Base-by-base conservation (phyloP, 768 basidiomycete genomes). In the Agaricus sinodeliciosus region DNA sequence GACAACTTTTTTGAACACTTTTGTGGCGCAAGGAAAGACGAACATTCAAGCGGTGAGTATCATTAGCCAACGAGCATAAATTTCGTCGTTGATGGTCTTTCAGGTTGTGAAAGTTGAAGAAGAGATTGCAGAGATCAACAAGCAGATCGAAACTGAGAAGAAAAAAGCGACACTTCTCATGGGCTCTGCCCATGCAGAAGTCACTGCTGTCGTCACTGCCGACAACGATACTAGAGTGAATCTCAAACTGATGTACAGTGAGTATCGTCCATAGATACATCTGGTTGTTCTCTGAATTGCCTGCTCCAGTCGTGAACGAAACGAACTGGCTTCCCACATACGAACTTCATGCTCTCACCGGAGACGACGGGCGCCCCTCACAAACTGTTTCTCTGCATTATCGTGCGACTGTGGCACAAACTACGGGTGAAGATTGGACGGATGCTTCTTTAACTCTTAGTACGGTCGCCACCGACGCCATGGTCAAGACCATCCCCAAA, bases 381-480 rank as follows among this genome's bases (percentile, higher is more conserved):
- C 60, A 73, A 4, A 60, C 68, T 0, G 72, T 82, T 22, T 57
- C 71, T 2, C 68, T 85, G 9, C 75, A 80, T 55, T 84, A 83
- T 58, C 76, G 77, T 22, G 80, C 81, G 0, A 67, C 71, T 26
- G 69, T 84, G 46, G 65, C 61, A 0, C 82, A 85, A 58, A 63
- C 62, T 57, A 81, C 82, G 0, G 82, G 82, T 11, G 83, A 85
- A 58, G 77, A 81, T 55, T 85, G 82, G 83, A 70, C 59, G 19
- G 66, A 74, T 54, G 69, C 77, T 1, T 55, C 69, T 1, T 67
- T 84, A 28, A 78, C 72, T 5, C 67, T 85, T 26, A 81, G 77
- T 63, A 82, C 81, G 1, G 73, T 73, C 18, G 64, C 67, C 3
- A 70, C 67, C 2, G 71, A 72, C 34, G 65, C 62, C 2, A 48